Conservation (phyloP, 805 yeast genomes). For the Candida taoyuanica region DNA sequence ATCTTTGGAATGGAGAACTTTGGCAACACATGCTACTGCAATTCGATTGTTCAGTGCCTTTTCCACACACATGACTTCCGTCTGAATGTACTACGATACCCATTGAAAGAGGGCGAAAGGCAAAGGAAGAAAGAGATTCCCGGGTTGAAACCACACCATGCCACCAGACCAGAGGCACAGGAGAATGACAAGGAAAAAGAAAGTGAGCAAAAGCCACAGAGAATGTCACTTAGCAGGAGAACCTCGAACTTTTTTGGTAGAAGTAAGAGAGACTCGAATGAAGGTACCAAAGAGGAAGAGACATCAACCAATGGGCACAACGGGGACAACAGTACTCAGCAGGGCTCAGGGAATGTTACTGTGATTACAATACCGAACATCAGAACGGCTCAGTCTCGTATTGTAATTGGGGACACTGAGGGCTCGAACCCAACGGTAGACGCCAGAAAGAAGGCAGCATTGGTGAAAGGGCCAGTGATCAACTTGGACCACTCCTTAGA, state of each 20-base stretch:
- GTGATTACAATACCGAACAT: conserved; percentile 19
- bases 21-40: conserved; percentile 93
- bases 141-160: conserved; percentile 39
- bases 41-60: conserved; percentile 85
- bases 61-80: conserved; percentile 73
- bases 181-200: conserved; percentile 12
- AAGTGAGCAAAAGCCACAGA: conserved; percentile 9
- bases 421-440: conserved; percentile 49
- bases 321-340: no score
- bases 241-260: conserved; percentile 29
- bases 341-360: conserved; percentile 2
- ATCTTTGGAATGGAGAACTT: conserved; percentile 80
- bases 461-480: conserved; percentile 75
- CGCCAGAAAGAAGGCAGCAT: conserved; percentile 71
- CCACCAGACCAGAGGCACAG: conserved; percentile 17
- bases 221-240: conserved; percentile 20
- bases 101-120: conserved; percentile 30
- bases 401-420: conserved; percentile 19
- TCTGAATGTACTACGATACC: conserved; percentile 44
- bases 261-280: conserved; percentile 17
- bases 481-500: conserved; percentile 69
- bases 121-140: conserved; percentile 31
- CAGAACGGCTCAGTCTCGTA: conserved; percentile 10
- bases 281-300: conserved; percentile 7
- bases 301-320: no score